Evolutionary conservation across 2,329 filamentous ascomycete species (phyloP), one percentile per base, ranked within the genome.

Genomic region (Botrytis tulipae): DNA sequence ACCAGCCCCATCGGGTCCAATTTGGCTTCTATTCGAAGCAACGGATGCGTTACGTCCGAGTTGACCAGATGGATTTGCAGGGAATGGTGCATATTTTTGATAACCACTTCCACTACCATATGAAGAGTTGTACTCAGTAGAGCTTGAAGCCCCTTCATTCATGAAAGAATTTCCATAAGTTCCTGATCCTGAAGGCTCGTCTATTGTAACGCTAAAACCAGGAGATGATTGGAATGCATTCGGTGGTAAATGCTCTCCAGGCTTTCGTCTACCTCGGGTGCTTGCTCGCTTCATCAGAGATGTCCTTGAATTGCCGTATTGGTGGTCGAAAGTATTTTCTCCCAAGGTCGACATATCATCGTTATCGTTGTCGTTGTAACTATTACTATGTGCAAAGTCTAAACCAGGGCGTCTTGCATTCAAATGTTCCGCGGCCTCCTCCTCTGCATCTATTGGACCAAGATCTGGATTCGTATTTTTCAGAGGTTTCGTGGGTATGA

Each of bases 401-500:
- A 67, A 35, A 12, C 70, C 61, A 12, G 79, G 79, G 16, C 75
- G 73, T 37, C 79, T 75, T 8, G 74, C 35, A 51, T 78, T 80
- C 59, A 88, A 79, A 2, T 82, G 78, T 46, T 81, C 83, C 63
- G 87, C 84, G 37, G 86, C 84, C 8, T 79, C 77, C 40, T 78
- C 78, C 76, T 86, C 84, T 4, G 75, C 70, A 16, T 63, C 69
- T 72, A 78, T 74, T 79, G 79, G 61, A n/a, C 76, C 74, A 32
- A 74, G 61, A 69, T 73, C 75, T 29, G 71, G 71, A 32, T 61
- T 67, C 22, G 63, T 75, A 62, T 62, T 70, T 51, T 73, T 74
- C 3, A 12, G 77, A n/a, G 70, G 10, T 35, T 76, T 69, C 0
- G 76, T 74, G 3, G 92, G 91, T 9, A 92, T 84, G 79, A 97